Evolutionary conservation across 208 protist genomes (phyloP).

Genomic region (Trypanosoma scelopori): DNA sequence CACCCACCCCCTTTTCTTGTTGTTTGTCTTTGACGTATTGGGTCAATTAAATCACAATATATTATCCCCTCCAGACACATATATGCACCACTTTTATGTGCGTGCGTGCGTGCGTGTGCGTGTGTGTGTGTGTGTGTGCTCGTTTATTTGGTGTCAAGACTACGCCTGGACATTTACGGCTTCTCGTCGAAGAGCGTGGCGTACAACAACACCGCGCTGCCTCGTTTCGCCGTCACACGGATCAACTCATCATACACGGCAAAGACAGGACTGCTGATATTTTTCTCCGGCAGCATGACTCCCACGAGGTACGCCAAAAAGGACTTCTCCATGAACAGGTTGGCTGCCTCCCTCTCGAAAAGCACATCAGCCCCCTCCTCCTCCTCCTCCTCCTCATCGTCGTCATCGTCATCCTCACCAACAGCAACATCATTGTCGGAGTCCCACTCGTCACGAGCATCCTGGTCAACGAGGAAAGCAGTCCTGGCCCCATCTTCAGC

Average conservation of each 20-base stretch:
- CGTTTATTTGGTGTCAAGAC: too few relatives aligned
- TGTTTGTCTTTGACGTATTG: too few relatives aligned
- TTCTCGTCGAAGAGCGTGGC: constrained; percentile 16
- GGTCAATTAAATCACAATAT: too few relatives aligned
- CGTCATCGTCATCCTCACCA: constrained; percentile 2
- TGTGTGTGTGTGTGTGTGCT: too few relatives aligned
- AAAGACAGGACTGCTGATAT: neutral
- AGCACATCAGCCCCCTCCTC: constrained; percentile 60
- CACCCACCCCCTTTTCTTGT: too few relatives aligned
- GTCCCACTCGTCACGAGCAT: neutral
- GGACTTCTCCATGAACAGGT: constrained; percentile 79
- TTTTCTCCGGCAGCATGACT: constrained; percentile 5
- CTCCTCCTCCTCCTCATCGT: constrained; percentile 8
- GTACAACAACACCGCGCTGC: constrained; percentile 19
- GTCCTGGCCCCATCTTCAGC: neutral
- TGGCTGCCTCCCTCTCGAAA: constrained; percentile 84
- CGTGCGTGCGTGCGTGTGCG: too few relatives aligned
- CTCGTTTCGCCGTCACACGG: constrained; percentile 1
- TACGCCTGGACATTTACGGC: neutral
- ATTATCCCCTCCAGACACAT: too few relatives aligned
- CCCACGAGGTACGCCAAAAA: constrained; percentile 45
- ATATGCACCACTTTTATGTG: too few relatives aligned
- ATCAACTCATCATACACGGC: constrained; percentile 24
- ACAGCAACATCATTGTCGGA: neutral
- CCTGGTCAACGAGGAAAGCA: neutral